Base-by-base conservation (phyloP, 148 eudicot genomes). In the Suaeda aralocaspica region DNA sequence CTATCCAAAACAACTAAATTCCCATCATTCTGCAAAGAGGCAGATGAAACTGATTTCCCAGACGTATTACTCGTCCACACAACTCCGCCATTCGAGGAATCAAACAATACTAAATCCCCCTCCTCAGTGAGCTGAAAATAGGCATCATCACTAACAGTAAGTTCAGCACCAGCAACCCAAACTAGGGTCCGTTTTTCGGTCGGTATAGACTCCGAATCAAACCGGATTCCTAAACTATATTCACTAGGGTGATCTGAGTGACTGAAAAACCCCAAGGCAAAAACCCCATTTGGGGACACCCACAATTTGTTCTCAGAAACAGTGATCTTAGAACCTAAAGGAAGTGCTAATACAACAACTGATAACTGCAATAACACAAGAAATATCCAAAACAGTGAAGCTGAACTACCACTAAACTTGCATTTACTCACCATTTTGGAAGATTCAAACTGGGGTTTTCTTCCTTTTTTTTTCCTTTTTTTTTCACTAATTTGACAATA, bases 271-370 rank as follows among this genome's bases (percentile, higher is more conserved):
- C 87, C 85, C 68, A 88, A 59, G 19, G 86, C 87, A 57, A 85
- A 88, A 70, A 81, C 84, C 63, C 86, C 89, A 76, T 78, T 85
- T 44, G 87, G 75, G 46, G 92, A 88, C 16, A 82, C 77, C 92
- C 92, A 85, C 25, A 66, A 72, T 41, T 76, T 66, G 67, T 81
- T 82, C 30, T 76, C 83, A 57, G 52, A 59, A 34, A 82, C 84
- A 42, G 82, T 64, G 21, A 88, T 77, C 58, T 75, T 83, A 46
- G 92, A 85, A 64, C 85, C 92, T 73, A 88, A 24, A 33, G 80
- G 74, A 76, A 88, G 83, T 74, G 80, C 76, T 41, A 86, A 80
- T 33, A 44, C 33, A 29, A 58, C 80, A 65, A 34, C 73, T 10
- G 79, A 68, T 45, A 65, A 71, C 31, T 72, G 65, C 49, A 83